Percentiles rank a stretch among this genome's conserved stretches.
phyloP scores from a whole-genome alignment of 1,284 basidiomycete genomes.

The Rhodotorula sp. region DNA sequence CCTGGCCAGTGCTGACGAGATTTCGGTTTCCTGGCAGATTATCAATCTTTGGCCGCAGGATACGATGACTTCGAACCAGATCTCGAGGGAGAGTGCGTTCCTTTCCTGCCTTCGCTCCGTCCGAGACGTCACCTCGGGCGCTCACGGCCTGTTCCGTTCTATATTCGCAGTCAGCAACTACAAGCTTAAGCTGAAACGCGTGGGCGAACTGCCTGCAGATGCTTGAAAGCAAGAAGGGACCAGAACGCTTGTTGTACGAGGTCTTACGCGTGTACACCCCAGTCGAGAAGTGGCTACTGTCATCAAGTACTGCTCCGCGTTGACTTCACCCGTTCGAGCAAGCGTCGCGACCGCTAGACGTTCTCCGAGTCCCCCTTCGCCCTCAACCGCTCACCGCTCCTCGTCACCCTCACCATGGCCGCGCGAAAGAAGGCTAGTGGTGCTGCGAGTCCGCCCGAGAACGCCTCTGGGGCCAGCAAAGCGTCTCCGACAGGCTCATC shows the following conservation, averaged over 20 bases:
- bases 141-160: neutral
- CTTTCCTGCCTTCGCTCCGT: neutral
- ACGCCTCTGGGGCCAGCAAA: neutral
- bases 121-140: neutral
- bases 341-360: too few relatives aligned
- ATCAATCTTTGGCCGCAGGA: constrained; percentile 39
- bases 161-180: constrained; percentile 21
- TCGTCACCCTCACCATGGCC: too few relatives aligned
- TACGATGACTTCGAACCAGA: constrained; percentile 40
- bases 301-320: too few relatives aligned
- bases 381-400: too few relatives aligned
- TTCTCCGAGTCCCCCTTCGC: too few relatives aligned
- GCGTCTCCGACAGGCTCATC: neutral
- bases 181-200: constrained; percentile 29
- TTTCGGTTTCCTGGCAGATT: constrained; percentile 16
- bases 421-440: neutral
- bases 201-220: constrained; percentile 12
- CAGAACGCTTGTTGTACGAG: too few relatives aligned
- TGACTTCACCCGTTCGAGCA: too few relatives aligned
- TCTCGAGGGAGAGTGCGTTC: constrained; percentile 43
- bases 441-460: neutral
- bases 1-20: too few relatives aligned
- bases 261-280: too few relatives aligned
- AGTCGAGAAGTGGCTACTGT: too few relatives aligned
- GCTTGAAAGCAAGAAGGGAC: too few relatives aligned